These are phyloP conservation scores for Talaromyces liani DNA, from an alignment of 495 filamentous ascomycete genomes.

Conservation along the genomic window DNA sequence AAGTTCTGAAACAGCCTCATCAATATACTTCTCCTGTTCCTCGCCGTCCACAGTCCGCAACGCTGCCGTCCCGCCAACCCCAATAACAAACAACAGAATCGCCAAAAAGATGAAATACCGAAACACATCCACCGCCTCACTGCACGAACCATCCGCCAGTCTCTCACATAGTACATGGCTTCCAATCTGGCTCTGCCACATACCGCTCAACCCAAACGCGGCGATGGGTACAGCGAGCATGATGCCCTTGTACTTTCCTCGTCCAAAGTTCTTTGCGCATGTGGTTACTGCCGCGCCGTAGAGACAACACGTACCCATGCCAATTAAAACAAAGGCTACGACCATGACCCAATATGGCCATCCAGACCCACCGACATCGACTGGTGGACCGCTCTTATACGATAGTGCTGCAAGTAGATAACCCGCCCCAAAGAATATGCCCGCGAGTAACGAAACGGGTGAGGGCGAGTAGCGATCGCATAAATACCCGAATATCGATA, in stretches of 20 bases:
- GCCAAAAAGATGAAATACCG: conserved; percentile 79
- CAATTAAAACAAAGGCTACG: conserved; percentile 70
- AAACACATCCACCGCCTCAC: conserved; percentile 73
- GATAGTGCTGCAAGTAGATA: conserved; percentile 78
- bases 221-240: conserved; percentile 89
- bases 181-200: conserved; percentile 91
- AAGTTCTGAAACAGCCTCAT: conserved; percentile 77
- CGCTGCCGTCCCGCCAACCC: conserved; percentile 64
- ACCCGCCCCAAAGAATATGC: conserved; percentile 65
- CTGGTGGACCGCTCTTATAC: conserved; percentile 57
- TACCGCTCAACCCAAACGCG: conserved; percentile 81
- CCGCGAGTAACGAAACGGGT: conserved; percentile 63
- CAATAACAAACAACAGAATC: conserved; percentile 55
- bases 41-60: conserved; percentile 61
- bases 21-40: conserved; percentile 61
- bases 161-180: conserved; percentile 67
- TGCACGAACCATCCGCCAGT: conserved; percentile 50
- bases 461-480: conserved; percentile 83
- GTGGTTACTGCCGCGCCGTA: conserved; percentile 84
- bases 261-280: conserved; percentile 94
- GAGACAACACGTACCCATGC: conserved; percentile 76
- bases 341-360: conserved; percentile 81
- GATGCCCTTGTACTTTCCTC: conserved; percentile 77
- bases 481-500: conserved; percentile 80
- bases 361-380: conserved; percentile 47